Evolutionary conservation across 1,284 basidiomycete species (phyloP).

Genomic region (Apiotrichum siamense): DNA sequence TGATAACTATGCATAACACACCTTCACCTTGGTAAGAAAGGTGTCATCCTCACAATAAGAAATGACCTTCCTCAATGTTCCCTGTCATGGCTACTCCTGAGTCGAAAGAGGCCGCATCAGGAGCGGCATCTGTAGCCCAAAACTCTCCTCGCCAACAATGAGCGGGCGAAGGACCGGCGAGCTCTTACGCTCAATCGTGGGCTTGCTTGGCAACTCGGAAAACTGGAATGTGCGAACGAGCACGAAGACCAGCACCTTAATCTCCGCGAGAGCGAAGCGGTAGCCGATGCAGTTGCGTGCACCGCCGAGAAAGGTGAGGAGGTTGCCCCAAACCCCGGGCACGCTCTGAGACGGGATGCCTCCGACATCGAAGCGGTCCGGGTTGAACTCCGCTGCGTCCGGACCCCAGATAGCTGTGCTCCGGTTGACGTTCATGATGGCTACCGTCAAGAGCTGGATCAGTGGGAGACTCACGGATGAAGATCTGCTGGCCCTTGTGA

Average conservation of each 20-base stretch:
- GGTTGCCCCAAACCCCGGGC: constrained; percentile 59
- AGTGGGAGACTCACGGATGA: constrained; percentile 48
- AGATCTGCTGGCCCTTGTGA: constrained; percentile 34
- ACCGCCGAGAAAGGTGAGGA: constrained; percentile 62
- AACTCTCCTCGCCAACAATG: constrained; percentile 37
- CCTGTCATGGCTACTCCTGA: too few species aligned
- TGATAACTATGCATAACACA: too few species aligned
- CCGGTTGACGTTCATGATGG: constrained; percentile 58
- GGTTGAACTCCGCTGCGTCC: constrained; percentile 59
- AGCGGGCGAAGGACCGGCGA: constrained; percentile 26
- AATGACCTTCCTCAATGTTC: too few species aligned
- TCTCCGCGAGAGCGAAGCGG: constrained; percentile 63
- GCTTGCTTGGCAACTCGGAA: constrained; percentile 48
- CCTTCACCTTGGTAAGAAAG: too few species aligned
- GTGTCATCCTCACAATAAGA: too few species aligned
- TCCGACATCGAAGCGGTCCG: constrained; percentile 24
- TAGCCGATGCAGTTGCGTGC: constrained; percentile 66
- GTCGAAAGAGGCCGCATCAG: too few species aligned
- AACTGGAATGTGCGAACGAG: constrained; percentile 57
- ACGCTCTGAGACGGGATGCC: constrained; percentile 47
- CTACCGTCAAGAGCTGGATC: constrained; percentile 11
- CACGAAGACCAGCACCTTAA: constrained; percentile 57
- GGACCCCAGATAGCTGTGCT: constrained; percentile 59
- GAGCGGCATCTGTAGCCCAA: constrained; percentile 44
- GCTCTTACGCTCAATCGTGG: constrained; percentile 25